Conservation (phyloP, 176 grass and related monocot genomes). For the Sorghum bicolor region Sorghum_bicolor_NCBIv3 NC_012878.2:54957501-54958000, state of each 20-base stretch:
- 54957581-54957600: background rate
- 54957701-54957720: background rate
- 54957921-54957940: no score
- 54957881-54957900: no score
- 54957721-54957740: background rate
- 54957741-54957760: background rate
- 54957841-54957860: background rate
- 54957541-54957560: background rate
- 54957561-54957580: rapidly evolving
- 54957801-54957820: background rate
- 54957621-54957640: background rate
- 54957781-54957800: background rate
- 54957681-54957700: background rate
- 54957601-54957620: background rate
- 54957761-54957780: background rate
- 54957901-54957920: no score
- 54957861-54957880: background rate
- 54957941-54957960: no score
- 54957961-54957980: no score
- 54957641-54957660: background rate
- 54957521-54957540: background rate
- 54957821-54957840: background rate
- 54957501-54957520: background rate
- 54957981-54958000: no score
- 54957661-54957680: background rate